Base-by-base conservation (phyloP, 257 asterid genomes). In the Solanum virginianum region DNA sequence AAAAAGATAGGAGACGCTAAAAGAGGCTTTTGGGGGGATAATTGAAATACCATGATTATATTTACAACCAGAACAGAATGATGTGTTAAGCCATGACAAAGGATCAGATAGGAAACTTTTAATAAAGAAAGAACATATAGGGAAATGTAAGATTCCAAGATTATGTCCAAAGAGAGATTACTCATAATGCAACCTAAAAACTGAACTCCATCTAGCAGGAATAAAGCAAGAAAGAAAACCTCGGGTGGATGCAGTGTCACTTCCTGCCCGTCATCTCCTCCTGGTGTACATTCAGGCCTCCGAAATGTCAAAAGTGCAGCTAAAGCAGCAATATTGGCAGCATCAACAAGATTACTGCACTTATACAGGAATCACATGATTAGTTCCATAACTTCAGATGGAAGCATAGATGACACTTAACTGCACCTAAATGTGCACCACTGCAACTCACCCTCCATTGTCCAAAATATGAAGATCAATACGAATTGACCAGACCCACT, bases 401-500 rank as follows among this genome's bases (percentile, higher is more conserved):
- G 45, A 75, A 45, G 15, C 0, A 15, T 49, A 49, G 47, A 77
- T 15, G 45, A 45, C 60, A 77, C 82, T 8, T 24, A 77, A 49
- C 9, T 51, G 62, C 24, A 53, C 82, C 82, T 24, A 77, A 77
- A 24, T 77, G 43, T 77, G 24, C 41, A 66, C 47, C 85, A 68
- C 79, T 59, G 83, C 22, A 84, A 87, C 94, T 90, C 85, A 97
- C 98, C 98, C 99, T 68, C 96, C 94, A 90, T 97, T 97, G 93
- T 97, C 99, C 80, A 97, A 81, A 87, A 97, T 91, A 86, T 97
- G 98, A 56, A 95, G 94, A 92, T 95, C 98, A 29, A 97, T 85
- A 43, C 98, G 98, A 84, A 97, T 89, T 56, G 99, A 92, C 99
- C 99, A 97, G 22, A 92, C 98, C 93, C 92, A 92, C 90, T 97